Percentiles rank a stretch among this genome's conserved stretches.
phyloP scores from a whole-genome alignment of 2,329 filamentous ascomycete species.

The Claviceps fusiformis region DNA sequence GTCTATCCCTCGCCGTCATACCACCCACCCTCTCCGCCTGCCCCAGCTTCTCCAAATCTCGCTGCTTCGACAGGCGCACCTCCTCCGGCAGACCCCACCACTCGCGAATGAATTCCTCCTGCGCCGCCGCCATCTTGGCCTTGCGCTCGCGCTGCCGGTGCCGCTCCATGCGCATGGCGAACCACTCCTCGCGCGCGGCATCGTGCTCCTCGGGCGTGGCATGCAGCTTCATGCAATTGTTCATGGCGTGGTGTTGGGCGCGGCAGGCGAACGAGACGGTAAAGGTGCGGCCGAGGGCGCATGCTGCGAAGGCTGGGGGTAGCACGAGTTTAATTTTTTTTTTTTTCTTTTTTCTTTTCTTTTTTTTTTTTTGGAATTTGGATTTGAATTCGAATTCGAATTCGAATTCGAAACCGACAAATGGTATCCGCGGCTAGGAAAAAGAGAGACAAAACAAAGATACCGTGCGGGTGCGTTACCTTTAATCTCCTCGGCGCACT shows the following conservation, averaged over 20 bases:
- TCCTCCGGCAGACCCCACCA: slow-evolving; percentile 52
- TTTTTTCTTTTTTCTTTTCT: too few relatives aligned
- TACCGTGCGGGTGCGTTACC: slow-evolving; percentile 27
- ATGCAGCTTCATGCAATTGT: slow-evolving; percentile 79
- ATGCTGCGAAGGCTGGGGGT: slow-evolving; percentile 63
- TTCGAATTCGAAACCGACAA: too few relatives aligned
- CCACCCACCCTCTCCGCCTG: slow-evolving; percentile 43
- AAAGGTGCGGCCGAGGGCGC: slow-evolving; percentile 74
- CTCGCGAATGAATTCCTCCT: slow-evolving; percentile 51
- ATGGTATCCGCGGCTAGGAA: too few relatives aligned
- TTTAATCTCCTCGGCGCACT: slow-evolving; percentile 69
- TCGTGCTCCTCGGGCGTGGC: slow-evolving; percentile 79
- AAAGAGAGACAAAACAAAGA: too few relatives aligned
- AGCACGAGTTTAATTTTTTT: not conserved
- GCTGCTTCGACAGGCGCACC: slow-evolving; percentile 35
- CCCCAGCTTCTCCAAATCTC: slow-evolving; percentile 37
- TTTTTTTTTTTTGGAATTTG: too few relatives aligned
- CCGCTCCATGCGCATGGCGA: slow-evolving; percentile 59
- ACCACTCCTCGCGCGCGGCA: slow-evolving; percentile 86
- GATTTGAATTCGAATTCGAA: too few relatives aligned
- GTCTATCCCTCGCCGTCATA: slow-evolving; percentile 25
- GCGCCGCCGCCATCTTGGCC: slow-evolving; percentile 42
- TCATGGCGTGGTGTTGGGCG: slow-evolving; percentile 70
- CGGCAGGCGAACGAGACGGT: slow-evolving; percentile 81
- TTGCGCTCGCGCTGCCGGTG: slow-evolving; percentile 53